Conservation (phyloP, 2,329 filamentous ascomycete genomes). For the Mycosphaerella arachidis region DNA sequence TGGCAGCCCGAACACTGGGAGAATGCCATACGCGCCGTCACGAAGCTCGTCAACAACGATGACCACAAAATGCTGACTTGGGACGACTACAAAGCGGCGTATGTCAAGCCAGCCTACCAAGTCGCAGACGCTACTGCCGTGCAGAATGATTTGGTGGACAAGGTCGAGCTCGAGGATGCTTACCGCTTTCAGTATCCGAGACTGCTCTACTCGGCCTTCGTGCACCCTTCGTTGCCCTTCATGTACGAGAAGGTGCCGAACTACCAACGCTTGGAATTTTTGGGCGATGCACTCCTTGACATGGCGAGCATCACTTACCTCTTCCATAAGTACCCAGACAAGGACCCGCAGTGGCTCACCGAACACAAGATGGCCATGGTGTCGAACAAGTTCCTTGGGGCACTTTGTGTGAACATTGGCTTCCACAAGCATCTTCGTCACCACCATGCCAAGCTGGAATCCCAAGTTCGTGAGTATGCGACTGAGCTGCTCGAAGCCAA, state of each 20-base stretch:
- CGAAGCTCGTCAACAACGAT: conserved; percentile 62
- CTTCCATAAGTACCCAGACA: conserved; percentile 69
- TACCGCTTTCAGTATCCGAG: conserved; percentile 71
- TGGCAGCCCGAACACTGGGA: conserved; percentile 51
- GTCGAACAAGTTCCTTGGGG: conserved; percentile 88
- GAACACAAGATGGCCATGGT: conserved; percentile 99
- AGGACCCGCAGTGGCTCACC: conserved; percentile 92
- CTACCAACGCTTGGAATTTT: conserved; percentile 88
- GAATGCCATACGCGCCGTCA: conserved; percentile 61
- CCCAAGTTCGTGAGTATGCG: conserved; percentile 52
- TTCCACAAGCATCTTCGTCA: conserved; percentile 69
- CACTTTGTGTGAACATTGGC: conserved; percentile 70
- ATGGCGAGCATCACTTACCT: conserved; percentile 80
- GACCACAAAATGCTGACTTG: conserved; percentile 68
- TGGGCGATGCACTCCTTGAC: conserved; percentile 84
- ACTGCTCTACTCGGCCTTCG: conserved; percentile 78
- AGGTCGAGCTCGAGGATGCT: conserved; percentile 56
- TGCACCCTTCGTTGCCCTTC: conserved; percentile 75
- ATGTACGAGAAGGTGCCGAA: conserved; percentile 73
- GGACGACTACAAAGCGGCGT: conserved; percentile 67
- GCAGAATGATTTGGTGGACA: conserved; percentile 63
- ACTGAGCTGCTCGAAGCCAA: conserved; percentile 54
- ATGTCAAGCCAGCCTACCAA: conserved; percentile 69
- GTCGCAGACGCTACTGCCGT: conserved; percentile 55
- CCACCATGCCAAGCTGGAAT: conserved; percentile 47